Evolutionary conservation across 257 asterid species (phyloP).

Genomic region (Anisodus acutangulus): DNA sequence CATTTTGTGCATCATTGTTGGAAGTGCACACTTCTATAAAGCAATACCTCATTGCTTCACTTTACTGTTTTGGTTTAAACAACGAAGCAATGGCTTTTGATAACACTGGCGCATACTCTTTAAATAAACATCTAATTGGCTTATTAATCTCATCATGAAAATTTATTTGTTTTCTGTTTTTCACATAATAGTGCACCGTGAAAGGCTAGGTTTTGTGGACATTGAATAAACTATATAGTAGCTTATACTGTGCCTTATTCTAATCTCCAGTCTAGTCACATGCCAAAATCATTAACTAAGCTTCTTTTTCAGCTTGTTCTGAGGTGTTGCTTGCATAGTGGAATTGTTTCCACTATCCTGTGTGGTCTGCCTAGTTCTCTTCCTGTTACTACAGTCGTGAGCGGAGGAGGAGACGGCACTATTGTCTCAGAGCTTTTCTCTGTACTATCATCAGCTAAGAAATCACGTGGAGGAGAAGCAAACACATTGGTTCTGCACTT

Average conservation of each 20-base stretch:
- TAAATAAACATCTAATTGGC: not conserved
- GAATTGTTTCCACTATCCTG: constrained; percentile 63
- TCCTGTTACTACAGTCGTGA: constrained; percentile 81
- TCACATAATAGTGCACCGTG: not conserved
- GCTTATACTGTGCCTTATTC: constrained; percentile 6
- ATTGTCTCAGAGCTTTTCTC: constrained; percentile 87
- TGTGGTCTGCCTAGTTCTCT: constrained; percentile 93
- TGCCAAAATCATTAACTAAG: constrained; percentile 23
- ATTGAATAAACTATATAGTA: not conserved
- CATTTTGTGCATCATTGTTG: not conserved
- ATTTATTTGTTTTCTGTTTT: constrained; percentile 18
- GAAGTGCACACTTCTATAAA: not conserved
- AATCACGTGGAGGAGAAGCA: constrained; percentile 60
- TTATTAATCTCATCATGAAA: not conserved
- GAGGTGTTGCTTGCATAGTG: constrained; percentile 69
- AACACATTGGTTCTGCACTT: constrained; percentile 77
- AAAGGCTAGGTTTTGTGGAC: not conserved
- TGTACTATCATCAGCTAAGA: constrained; percentile 72
- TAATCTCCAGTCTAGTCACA: constrained; percentile 24
- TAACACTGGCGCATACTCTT: not conserved
- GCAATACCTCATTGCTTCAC: constrained; percentile 5
- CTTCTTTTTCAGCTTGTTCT: constrained; percentile 45
- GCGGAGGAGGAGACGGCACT: constrained; percentile 98
- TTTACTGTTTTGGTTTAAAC: not conserved
- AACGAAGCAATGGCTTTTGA: not conserved